Base-by-base conservation (phyloP, 805 yeast genomes). In the Ogataea methylovora region DNA sequence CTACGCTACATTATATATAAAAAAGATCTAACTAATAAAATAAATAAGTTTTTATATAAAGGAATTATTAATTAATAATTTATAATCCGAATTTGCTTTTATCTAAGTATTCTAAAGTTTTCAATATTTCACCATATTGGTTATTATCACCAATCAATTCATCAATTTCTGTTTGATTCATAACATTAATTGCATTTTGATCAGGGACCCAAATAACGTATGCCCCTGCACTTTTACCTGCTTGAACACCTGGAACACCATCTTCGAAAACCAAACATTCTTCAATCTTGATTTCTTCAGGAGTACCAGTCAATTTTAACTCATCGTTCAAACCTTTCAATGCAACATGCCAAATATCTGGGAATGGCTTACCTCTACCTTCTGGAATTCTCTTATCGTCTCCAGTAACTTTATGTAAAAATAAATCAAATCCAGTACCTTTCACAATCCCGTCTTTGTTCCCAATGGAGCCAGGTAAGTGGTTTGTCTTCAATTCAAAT, bases 171-270 rank as follows among this genome's bases (percentile, higher is more conserved):
- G 69, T 67, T 8, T 76, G 73, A 12, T 59, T 52, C 42, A 84
- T 57, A 7, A 73, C 70, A 14, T 65, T 61, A 23, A 72, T 49
- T 0, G 94, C 94, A 38, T 83, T 74, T 18, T 69, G 68, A 56
- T 90, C 90, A 8, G 98, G 97, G 11, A 88, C 82, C 98, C 97
- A 92, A 31, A 90, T 71, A n/a, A 90, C 95, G 35, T 68, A 69
- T 11, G 85, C 83, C 9, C 87, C 88, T 24, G 95, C 86, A 13
- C 83, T 78, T 36, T 70, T 71, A 11, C 95, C 98, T 4, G 95
- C 80, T 13, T 64, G 51, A 16, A 90, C 90, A 3, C 99, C 99
- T 1, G 95, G 88, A 29, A 87, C 65, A 3, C 96, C 97, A 59
- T 92, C 99, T 63, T 92, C 98, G 57, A 92, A 92, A 2, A 92